Conservation (phyloP, 805 yeast genomes). For the Nakazawaea peltata region DNA sequence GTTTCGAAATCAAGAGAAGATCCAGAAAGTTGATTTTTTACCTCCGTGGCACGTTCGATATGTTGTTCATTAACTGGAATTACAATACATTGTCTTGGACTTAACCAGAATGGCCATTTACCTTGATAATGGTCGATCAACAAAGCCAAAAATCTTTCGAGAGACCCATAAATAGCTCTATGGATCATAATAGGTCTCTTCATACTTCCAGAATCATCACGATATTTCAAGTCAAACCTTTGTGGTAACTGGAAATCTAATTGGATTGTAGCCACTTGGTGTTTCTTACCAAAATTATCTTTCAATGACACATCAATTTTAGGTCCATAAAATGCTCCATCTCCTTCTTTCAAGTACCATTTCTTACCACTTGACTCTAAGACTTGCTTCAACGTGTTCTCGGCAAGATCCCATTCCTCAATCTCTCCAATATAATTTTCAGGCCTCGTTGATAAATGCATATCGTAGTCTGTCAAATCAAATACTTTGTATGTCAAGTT, state of each 20-base stretch:
- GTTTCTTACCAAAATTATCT: slow-evolving; percentile 74
- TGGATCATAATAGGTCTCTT: slow-evolving; percentile 90
- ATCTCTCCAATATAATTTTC: slow-evolving; percentile 66
- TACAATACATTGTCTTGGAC: slow-evolving; percentile 82
- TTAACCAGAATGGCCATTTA: slow-evolving; percentile 97
- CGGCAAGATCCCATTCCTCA: slow-evolving; percentile 80
- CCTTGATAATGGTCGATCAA: slow-evolving; percentile 86
- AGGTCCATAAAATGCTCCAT: slow-evolving; percentile 97
- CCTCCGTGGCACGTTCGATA: slow-evolving; percentile 39
- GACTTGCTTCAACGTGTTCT: slow-evolving; percentile 50
- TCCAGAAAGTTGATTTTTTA: slow-evolving; percentile 41
- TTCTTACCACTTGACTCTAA: slow-evolving; percentile 37
- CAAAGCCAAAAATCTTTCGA: slow-evolving; percentile 88
- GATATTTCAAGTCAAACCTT: slow-evolving; percentile 68
- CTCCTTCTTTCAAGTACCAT: slow-evolving; percentile 82
- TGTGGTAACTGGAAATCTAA: slow-evolving; percentile 91
- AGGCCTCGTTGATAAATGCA: slow-evolving; percentile 83
- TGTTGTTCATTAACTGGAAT: slow-evolving; percentile 71
- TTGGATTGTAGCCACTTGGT: slow-evolving; percentile 94
- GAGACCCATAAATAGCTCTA: slow-evolving; percentile 90
- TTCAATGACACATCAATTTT: slow-evolving; percentile 81
- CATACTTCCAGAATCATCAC: slow-evolving; percentile 38
- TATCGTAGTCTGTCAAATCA: slow-evolving; percentile 48
- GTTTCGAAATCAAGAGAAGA: slow-evolving; percentile 25
- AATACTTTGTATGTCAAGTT: slow-evolving; percentile 68